phyloP scores from a whole-genome alignment of 768 basidiomycete genomes.

The Amyloporia xantha region DNA sequence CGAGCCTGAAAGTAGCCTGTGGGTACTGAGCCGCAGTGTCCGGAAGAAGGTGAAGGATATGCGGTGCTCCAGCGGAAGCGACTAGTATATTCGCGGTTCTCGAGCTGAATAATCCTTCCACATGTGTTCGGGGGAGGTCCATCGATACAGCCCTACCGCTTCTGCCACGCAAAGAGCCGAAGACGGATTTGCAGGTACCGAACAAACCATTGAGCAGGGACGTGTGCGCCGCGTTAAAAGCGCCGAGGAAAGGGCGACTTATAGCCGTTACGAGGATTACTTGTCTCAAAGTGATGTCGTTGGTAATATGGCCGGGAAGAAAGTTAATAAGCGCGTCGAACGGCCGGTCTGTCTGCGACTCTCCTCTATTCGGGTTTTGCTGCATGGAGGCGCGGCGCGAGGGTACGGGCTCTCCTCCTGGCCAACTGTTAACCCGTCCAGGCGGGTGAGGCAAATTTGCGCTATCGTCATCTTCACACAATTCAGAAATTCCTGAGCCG shows the following conservation, averaged over 20 bases:
- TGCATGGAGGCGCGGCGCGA: too few relatives aligned
- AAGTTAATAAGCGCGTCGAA: conserved; percentile 35
- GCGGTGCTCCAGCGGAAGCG: conserved; percentile 12
- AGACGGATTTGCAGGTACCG: not conserved
- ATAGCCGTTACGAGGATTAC: conserved; percentile 36
- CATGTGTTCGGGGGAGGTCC: not conserved
- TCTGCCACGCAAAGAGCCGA: not conserved
- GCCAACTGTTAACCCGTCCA: too few relatives aligned
- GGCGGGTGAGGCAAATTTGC: not conserved
- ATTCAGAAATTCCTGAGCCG: conserved; percentile 21
- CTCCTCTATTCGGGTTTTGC: too few relatives aligned
- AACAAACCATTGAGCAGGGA: not conserved
- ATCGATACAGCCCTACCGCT: not conserved
- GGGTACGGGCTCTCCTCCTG: too few relatives aligned
- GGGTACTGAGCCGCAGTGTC: conserved; percentile 2
- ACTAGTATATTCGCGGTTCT: not conserved
- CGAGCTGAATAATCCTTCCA: not conserved
- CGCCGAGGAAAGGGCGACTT: conserved; percentile 28
- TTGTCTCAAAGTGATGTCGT: conserved; percentile 31
- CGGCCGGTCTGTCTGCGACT: conserved; percentile 20
- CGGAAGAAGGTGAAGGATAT: conserved; percentile 29
- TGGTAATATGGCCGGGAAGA: conserved; percentile 24
- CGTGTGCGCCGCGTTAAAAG: not conserved
- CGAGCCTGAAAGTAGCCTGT: conserved; percentile 18
- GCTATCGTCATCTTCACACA: conserved; percentile 18